phyloP scores from a whole-genome alignment of 768 basidiomycete species.

The Boletus rubroflammeus region DNA sequence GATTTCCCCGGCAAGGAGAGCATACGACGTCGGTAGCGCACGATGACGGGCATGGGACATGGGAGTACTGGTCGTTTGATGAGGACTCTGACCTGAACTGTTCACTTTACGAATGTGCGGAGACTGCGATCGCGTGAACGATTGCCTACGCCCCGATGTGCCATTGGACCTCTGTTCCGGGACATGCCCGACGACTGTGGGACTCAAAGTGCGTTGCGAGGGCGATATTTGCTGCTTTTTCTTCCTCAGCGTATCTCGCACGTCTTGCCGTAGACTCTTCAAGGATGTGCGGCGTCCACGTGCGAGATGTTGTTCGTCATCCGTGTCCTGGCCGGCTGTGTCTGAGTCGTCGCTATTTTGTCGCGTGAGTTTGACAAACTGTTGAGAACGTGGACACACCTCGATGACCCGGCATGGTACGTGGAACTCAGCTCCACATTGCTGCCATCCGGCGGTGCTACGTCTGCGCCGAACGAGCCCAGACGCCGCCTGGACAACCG shows the following conservation, averaged over 20 bases:
- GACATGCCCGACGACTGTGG: constrained; percentile 21
- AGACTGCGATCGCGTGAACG: constrained; percentile 74
- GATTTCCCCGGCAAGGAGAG: constrained; percentile 48
- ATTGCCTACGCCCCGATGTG: constrained; percentile 36
- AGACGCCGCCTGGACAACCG: constrained; percentile 27
- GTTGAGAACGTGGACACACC: constrained; percentile 40
- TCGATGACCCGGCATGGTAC: constrained; percentile 82
- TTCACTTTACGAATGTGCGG: constrained; percentile 44
- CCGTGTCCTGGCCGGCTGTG: constrained; percentile 57
- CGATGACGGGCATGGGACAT: constrained; percentile 43
- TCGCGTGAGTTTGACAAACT: constrained; percentile 18
- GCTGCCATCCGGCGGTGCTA: constrained; percentile 24
- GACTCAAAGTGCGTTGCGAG: constrained; percentile 25
- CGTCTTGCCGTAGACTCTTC: constrained; percentile 28
- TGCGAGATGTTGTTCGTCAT: constrained; percentile 40
- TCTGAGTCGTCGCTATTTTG: constrained; percentile 46
- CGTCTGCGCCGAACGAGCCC: constrained; percentile 21
- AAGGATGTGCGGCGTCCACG: constrained; percentile 44
- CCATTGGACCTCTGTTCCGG: constrained; percentile 34
- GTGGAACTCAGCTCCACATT: constrained; percentile 77
- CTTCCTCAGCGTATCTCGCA: constrained; percentile 24
- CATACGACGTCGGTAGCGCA: constrained; percentile 14
- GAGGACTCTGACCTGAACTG: constrained; percentile 35
- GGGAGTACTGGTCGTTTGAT: constrained; percentile 38
- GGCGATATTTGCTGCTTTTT: constrained; percentile 28